Evolutionary conservation across 1,284 basidiomycete genomes (phyloP).

Genomic region (Cryptococcus amylolentus): DNA sequence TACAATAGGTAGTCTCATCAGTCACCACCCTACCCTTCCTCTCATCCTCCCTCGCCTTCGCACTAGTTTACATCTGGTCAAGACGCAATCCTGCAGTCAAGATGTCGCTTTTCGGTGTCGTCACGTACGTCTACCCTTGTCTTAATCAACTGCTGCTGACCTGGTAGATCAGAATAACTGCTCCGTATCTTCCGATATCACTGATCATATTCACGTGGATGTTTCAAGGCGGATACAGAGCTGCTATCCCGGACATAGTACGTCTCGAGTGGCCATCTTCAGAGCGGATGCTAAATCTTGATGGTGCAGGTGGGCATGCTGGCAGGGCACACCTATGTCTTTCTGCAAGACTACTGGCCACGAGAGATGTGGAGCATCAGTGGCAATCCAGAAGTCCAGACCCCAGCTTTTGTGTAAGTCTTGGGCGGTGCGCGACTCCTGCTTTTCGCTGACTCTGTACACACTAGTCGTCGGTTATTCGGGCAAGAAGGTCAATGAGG

Average conservation of each 20-base stretch:
- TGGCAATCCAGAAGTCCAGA: slow-evolving; percentile 59
- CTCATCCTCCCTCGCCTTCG: slow-evolving; percentile 66
- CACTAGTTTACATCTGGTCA: slow-evolving; percentile 96
- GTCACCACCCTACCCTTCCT: slow-evolving; percentile 81
- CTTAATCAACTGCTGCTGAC: neutral
- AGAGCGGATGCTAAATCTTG: slow-evolving; percentile 13
- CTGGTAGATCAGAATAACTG: slow-evolving; percentile 62
- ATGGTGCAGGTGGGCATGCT: slow-evolving; percentile 62
- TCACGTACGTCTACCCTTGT: slow-evolving; percentile 56
- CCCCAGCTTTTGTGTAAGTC: slow-evolving; percentile 74
- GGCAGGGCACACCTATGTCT: slow-evolving; percentile 88
- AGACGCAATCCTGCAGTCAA: slow-evolving; percentile 87
- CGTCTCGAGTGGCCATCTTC: slow-evolving; percentile 10
- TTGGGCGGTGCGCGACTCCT: neutral
- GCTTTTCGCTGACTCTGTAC: too few species aligned
- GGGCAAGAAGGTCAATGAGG: slow-evolving; percentile 10
- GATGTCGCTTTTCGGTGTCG: slow-evolving; percentile 89
- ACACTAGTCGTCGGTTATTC: slow-evolving; percentile 18
- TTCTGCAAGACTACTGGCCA: slow-evolving; percentile 90
- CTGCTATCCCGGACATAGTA: slow-evolving; percentile 76
- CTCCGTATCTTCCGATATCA: slow-evolving; percentile 89
- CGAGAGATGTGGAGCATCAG: slow-evolving; percentile 65
- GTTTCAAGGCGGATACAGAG: slow-evolving; percentile 78
- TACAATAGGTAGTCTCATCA: slow-evolving; percentile 66
- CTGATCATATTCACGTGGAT: slow-evolving; percentile 86